A percentile compares a stretch with the other conserved stretches of the same genome.
Evolutionary conservation across 257 asterid species (phyloP).

Genomic region (Galeopsis tetrahit): DNA sequence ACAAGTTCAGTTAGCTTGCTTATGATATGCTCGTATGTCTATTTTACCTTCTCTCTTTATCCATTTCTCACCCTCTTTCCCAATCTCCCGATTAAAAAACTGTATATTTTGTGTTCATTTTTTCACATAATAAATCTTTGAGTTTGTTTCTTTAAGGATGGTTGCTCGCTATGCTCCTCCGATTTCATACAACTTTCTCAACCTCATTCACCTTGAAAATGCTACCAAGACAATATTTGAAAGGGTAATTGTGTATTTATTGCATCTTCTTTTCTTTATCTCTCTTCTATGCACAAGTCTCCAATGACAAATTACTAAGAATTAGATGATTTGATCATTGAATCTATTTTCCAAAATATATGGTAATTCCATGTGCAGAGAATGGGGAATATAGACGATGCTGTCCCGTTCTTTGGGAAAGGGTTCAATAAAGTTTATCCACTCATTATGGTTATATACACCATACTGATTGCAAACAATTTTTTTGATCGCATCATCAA

Average conservation of each 20-base stretch:
- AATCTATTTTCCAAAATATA: background rate
- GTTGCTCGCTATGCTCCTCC: slow-evolving; percentile 90
- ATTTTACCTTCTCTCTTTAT: slow-evolving; percentile 15
- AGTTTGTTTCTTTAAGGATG: slow-evolving; percentile 52
- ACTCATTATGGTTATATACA: slow-evolving; percentile 75
- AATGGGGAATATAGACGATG: slow-evolving; percentile 89
- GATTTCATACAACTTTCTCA: slow-evolving; percentile 82
- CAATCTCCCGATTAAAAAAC: background rate
- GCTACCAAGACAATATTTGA: slow-evolving; percentile 68
- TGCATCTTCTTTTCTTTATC: slow-evolving; percentile 6
- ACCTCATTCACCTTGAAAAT: slow-evolving; percentile 64
- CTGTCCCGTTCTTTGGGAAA: slow-evolving; percentile 85
- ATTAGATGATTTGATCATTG: background rate
- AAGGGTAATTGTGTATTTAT: slow-evolving; percentile 44
- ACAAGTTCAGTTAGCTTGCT: slow-evolving; percentile 92
- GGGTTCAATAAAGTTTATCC: slow-evolving; percentile 82
- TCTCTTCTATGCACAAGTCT: background rate
- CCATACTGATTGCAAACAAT: slow-evolving; percentile 67
- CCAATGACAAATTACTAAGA: background rate
- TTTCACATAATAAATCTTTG: slow-evolving; percentile 8
- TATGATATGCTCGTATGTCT: slow-evolving; percentile 91
- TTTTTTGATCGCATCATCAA: slow-evolving; percentile 58
- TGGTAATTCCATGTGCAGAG: slow-evolving; percentile 49
- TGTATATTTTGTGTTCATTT: slow-evolving; percentile 23
- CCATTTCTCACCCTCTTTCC: background rate